These are phyloP conservation scores for Linderina pennispora DNA, from an alignment of 192 early-diverging fungal species.

Conservation along the genomic window DNA sequence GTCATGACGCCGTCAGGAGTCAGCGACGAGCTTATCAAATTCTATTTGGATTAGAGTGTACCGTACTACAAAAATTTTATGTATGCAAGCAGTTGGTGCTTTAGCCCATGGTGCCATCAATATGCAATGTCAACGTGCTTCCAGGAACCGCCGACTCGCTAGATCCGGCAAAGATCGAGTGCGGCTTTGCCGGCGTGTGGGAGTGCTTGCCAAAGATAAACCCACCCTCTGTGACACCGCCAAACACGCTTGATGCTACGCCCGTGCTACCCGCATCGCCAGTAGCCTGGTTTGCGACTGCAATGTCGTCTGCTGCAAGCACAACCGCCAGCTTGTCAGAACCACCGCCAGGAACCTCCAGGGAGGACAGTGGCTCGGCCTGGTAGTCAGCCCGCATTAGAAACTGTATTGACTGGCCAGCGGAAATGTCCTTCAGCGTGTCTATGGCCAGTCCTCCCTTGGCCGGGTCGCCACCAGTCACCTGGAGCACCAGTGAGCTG, in stretches of 20 bases:
- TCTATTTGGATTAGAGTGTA: slow-evolving; percentile 61
- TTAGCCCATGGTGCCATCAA: not conserved
- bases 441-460: slow-evolving; percentile 39
- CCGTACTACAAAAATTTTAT: no score
- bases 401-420: slow-evolving; percentile 30
- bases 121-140: slow-evolving; percentile 2
- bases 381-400: no score
- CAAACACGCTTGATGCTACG: slow-evolving; percentile 4
- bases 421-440: slow-evolving; percentile 21
- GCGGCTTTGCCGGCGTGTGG: no score
- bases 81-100: not conserved
- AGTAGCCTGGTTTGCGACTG: no score
- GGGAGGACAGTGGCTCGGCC: no score
- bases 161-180: slow-evolving; percentile 21
- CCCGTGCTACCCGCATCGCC: no score
- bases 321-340: no score
- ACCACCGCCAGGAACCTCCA: no score
- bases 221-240: slow-evolving; percentile 25
- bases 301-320: no score
- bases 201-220: slow-evolving; percentile 17
- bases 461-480: slow-evolving; percentile 43
- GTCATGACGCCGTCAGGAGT: slow-evolving; percentile 89
- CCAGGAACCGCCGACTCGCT: slow-evolving; percentile 34
- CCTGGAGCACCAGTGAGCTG: slow-evolving; percentile 12
- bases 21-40: slow-evolving; percentile 78